A percentile compares a stretch with the other conserved stretches of the same genome.
Conservation (phyloP, 1,284 basidiomycete species). For the Apiotrichum domesticum region DNA sequence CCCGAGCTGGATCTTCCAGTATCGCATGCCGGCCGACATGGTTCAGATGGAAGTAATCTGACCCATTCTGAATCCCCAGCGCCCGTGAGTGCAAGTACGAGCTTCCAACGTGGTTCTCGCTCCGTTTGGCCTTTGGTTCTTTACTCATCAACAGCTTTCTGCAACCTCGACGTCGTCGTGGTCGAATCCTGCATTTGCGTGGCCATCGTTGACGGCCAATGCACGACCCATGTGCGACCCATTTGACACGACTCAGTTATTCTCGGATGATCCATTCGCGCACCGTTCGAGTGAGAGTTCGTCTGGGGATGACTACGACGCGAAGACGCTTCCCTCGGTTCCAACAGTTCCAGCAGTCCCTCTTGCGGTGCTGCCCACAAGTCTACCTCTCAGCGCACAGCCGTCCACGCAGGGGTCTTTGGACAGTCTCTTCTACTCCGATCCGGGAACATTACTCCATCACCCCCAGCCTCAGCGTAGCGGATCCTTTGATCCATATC, state of each 20-base stretch:
- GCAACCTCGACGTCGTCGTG: slow-evolving; percentile 34
- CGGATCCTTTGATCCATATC: slow-evolving; percentile 4
- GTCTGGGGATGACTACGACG: slow-evolving; percentile 14
- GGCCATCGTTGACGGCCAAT: slow-evolving; percentile 14
- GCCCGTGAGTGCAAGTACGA: slow-evolving; percentile 1
- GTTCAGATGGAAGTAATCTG: too few relatives aligned
- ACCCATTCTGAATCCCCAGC: not conserved
- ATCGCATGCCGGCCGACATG: too few relatives aligned
- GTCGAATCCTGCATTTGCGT: slow-evolving; percentile 24
- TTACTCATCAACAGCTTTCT: slow-evolving; percentile 20
- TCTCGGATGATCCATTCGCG: slow-evolving; percentile 35
- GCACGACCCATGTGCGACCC: slow-evolving; percentile 25
- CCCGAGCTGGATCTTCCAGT: not conserved
- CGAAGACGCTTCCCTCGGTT: not conserved
- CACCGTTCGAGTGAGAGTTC: slow-evolving; percentile 18
- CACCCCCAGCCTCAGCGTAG: slow-evolving; percentile 22
- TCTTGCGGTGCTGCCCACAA: too few relatives aligned
- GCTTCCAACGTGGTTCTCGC: too few relatives aligned
- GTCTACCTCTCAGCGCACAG: too few relatives aligned
- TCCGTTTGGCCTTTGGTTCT: not conserved
- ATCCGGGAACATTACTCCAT: slow-evolving; percentile 16
- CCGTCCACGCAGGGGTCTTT: not conserved
- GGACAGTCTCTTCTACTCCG: not conserved
- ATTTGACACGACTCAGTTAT: slow-evolving; percentile 28
- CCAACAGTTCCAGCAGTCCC: too few relatives aligned